Conservation (phyloP, 257 asterid species). For the Solanum verrucosum region DNA sequence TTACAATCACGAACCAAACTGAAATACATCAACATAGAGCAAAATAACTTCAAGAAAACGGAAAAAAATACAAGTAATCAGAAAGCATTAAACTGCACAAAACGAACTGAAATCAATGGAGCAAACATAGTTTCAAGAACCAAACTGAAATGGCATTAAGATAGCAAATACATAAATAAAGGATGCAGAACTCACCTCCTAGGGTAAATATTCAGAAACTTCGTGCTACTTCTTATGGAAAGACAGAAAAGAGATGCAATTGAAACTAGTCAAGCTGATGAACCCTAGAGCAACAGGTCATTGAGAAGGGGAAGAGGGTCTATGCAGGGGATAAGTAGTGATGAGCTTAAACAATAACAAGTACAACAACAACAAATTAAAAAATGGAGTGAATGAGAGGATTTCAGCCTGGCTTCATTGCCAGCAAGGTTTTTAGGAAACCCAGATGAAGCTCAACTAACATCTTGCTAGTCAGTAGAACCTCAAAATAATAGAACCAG, state of each 20-base stretch:
- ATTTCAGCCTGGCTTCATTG: not conserved
- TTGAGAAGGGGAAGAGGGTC: not conserved
- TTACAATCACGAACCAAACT: not conserved
- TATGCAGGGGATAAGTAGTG: not conserved
- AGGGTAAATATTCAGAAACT: not conserved
- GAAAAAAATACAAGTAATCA: not conserved
- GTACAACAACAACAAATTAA: not conserved
- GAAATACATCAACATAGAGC: not conserved
- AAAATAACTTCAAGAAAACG: not conserved
- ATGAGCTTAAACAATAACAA: not conserved
- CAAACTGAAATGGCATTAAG: not conserved
- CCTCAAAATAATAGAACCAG: not conserved
- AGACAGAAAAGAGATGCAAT: not conserved
- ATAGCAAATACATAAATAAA: not conserved
- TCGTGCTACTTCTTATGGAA: not conserved
- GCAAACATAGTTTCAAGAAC: not conserved
- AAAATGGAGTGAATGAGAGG: not conserved
- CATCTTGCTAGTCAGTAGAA: not conserved
- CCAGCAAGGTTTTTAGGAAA: not conserved
- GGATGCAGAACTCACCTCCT: not conserved
- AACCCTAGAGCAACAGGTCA: not conserved
- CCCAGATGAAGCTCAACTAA: not conserved
- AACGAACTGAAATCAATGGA: not conserved
- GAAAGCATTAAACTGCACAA: not conserved
- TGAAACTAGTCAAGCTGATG: not conserved